Conservation (phyloP, 495 filamentous ascomycete species). For the Acidomyces sp. region DNA sequence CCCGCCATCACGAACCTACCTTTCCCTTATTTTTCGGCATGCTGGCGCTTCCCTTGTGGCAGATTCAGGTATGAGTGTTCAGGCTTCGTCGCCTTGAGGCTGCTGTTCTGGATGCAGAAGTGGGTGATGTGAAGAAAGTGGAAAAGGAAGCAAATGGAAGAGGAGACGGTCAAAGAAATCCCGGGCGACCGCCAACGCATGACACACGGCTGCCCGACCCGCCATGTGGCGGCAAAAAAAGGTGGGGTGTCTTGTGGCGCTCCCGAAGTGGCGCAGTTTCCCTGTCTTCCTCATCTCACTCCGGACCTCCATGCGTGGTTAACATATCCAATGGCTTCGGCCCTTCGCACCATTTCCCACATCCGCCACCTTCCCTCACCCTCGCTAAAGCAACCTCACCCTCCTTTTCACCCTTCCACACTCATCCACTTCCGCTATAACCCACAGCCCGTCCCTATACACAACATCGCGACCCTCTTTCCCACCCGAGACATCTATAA, state of each 20-base stretch:
- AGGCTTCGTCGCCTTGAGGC: constrained; percentile 15
- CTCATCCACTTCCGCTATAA: constrained; percentile 4
- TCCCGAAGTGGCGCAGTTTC: neutral
- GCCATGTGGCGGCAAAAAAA: too few relatives aligned
- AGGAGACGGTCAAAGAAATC: too few relatives aligned
- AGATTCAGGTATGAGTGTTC: neutral
- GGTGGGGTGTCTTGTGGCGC: too few relatives aligned
- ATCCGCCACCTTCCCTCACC: neutral
- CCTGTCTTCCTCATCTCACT: too few relatives aligned
- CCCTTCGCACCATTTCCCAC: too few relatives aligned
- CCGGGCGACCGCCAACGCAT: too few relatives aligned
- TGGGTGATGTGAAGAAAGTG: constrained; percentile 1
- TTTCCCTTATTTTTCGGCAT: constrained; percentile 99
- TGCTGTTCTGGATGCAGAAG: neutral
- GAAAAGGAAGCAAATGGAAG: too few relatives aligned
- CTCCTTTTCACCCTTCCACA: neutral
- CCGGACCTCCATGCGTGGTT: too few relatives aligned
- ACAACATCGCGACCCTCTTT: constrained; percentile 3
- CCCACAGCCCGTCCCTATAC: neutral
- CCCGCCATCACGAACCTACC: too few relatives aligned
- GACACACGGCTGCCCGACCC: too few relatives aligned
- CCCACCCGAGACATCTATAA: constrained; percentile 1
- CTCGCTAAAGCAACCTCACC: neutral
- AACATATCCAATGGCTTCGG: too few relatives aligned
- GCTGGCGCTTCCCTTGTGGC: constrained; percentile 28